These are phyloP conservation scores for Neofusicoccum parvum DNA, from an alignment of 2,329 filamentous ascomycete species.

Conservation along the genomic window DNA sequence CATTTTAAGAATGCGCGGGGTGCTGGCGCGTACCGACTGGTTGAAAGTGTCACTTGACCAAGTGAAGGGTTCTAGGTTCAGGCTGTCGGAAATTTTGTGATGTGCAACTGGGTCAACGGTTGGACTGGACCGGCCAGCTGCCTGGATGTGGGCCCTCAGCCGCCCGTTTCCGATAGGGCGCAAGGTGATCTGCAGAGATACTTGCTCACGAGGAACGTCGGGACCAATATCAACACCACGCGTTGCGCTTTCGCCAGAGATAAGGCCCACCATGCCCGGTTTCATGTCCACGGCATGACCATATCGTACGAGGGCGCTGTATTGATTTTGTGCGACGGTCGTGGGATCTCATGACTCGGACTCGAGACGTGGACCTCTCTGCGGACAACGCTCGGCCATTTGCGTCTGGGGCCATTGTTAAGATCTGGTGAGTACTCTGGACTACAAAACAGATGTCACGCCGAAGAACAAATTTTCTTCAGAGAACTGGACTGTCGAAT, in stretches of 20 bases:
- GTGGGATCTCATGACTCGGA: constrained; percentile 9
- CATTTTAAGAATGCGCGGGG: not conserved
- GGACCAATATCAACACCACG: not conserved
- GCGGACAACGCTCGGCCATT: not conserved
- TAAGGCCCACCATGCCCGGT: constrained; percentile 2
- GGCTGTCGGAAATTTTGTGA: constrained; percentile 3
- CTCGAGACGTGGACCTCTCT: not conserved
- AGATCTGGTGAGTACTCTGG: not conserved
- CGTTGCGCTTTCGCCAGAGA: not conserved
- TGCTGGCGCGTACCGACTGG: not conserved
- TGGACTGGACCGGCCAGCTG: not conserved
- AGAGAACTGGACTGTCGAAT: not conserved
- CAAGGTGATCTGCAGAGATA: constrained; percentile 8
- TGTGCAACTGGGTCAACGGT: not conserved
- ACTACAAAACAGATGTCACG: not conserved
- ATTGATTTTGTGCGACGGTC: constrained; percentile 13
- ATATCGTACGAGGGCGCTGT: constrained; percentile 4
- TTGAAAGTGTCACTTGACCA: constrained; percentile 3
- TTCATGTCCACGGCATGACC: constrained; percentile 12
- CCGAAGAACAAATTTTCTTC: not conserved
- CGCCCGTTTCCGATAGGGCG: constrained; percentile 8
- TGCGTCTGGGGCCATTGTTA: not conserved
- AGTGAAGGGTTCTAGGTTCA: not conserved
- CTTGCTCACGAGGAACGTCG: constrained; percentile 5
- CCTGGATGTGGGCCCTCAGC: constrained; percentile 8